Evolutionary conservation across 1,139 yeast genomes (phyloP).

Genomic region (Yamadazyma sp.): DNA sequence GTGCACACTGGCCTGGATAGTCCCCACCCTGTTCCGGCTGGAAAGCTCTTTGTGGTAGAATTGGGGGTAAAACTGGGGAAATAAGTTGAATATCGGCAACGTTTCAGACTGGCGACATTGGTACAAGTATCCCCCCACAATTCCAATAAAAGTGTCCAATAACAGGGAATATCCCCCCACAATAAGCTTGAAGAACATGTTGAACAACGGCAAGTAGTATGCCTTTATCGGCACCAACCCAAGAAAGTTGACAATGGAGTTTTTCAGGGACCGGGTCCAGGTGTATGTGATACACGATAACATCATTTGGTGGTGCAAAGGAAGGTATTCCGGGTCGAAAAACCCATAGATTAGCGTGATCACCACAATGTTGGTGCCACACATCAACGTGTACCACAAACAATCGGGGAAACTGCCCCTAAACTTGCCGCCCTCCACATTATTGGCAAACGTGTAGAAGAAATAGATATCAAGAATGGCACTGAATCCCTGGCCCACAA

Average conservation of each 20-base stretch:
- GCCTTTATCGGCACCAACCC: constrained; percentile 59
- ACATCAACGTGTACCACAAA: constrained; percentile 50
- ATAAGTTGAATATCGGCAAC: constrained; percentile 41
- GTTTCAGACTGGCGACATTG: constrained; percentile 60
- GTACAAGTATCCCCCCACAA: constrained; percentile 55
- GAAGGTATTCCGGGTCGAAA: constrained; percentile 20
- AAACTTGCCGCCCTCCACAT: constrained; percentile 56
- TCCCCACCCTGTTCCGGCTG: constrained; percentile 36
- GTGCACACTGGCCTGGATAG: constrained; percentile 9
- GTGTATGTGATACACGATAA: constrained; percentile 56
- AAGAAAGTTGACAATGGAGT: constrained; percentile 50
- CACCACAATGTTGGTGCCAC: constrained; percentile 46
- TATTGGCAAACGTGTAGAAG: constrained; percentile 56
- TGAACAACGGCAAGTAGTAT: constrained; percentile 57
- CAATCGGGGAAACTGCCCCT: constrained; percentile 55
- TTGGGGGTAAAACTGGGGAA: constrained; percentile 45
- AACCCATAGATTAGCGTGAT: constrained; percentile 29
- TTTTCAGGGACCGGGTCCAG: constrained; percentile 57
- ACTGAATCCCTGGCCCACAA: constrained; percentile 38
- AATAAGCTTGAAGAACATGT: constrained; percentile 47
- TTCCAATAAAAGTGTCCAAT: constrained; percentile 46
- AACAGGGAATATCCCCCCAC: constrained; percentile 41
- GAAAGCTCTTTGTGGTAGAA: constrained; percentile 11
- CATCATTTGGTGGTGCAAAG: constrained; percentile 38
- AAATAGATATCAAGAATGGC: constrained; percentile 56